phyloP scores from a whole-genome alignment of 805 yeast species.

The Ogataea corticis region DNA sequence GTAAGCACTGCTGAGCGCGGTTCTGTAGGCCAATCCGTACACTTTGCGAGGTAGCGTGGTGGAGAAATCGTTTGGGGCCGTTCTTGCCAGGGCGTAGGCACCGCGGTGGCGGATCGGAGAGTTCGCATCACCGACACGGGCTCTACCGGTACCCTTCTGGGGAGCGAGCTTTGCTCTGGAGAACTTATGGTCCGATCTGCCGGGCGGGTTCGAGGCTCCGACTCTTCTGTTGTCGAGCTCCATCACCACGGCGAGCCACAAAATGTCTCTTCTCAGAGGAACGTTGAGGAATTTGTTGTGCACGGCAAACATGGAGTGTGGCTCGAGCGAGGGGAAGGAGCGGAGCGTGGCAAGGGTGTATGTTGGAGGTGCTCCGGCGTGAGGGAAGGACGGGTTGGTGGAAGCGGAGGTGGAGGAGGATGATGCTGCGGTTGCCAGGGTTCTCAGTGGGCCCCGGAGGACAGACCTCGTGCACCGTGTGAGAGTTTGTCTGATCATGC shows the following conservation, averaged over 20 bases:
- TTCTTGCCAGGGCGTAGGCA: constrained; percentile 84
- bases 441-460: not conserved
- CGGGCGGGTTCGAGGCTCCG: constrained; percentile 84
- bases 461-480: not conserved
- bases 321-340: constrained; percentile 88
- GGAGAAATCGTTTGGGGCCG: constrained; percentile 86
- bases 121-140: constrained; percentile 94
- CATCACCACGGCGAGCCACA: constrained; percentile 92
- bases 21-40: constrained; percentile 73
- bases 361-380: constrained; percentile 53
- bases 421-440: constrained; percentile 1
- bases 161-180: constrained; percentile 79
- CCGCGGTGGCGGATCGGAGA: constrained; percentile 91
- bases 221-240: constrained; percentile 90
- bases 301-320: constrained; percentile 73
- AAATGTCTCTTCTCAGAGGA: constrained; percentile 84
- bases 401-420: not conserved
- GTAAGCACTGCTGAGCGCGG: constrained; percentile 81
- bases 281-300: constrained; percentile 66
- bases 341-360: constrained; percentile 78
- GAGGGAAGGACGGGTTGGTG: constrained; percentile 20
- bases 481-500: no score
- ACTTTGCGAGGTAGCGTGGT: constrained; percentile 73
- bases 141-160: constrained; percentile 94
- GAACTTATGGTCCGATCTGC: constrained; percentile 83